Conservation (phyloP, 2,329 filamentous ascomycete species). For the Leptoxyphium fumago region DNA sequence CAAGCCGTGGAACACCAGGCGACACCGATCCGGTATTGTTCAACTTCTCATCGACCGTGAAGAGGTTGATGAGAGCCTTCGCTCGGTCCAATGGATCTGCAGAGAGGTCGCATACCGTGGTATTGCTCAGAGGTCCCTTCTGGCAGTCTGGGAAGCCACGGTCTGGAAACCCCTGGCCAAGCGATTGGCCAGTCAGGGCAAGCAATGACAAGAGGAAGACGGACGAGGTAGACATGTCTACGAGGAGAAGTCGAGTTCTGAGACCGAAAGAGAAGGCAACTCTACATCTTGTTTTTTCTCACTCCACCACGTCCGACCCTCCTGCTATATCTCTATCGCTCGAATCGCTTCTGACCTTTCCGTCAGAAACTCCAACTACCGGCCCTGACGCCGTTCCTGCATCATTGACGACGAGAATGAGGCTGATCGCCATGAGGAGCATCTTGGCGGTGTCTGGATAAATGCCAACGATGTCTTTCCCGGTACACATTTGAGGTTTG, state of each 20-base stretch:
- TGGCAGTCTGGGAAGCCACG: conserved; percentile 34
- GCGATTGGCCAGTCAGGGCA: neutral
- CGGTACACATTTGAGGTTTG: no score
- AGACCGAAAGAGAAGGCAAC: no score
- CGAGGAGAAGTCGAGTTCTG: neutral
- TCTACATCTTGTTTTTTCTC: no score
- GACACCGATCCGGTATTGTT: conserved; percentile 36
- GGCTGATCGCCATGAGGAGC: no score
- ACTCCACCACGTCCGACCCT: no score
- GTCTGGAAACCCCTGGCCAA: neutral
- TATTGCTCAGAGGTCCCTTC: conserved; percentile 33
- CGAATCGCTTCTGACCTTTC: no score
- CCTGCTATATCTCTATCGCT: no score
- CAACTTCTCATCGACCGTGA: conserved; percentile 41
- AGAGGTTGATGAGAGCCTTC: conserved; percentile 32
- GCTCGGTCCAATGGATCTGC: conserved; percentile 21
- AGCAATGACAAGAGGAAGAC: neutral
- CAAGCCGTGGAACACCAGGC: conserved; percentile 40
- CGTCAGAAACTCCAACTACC: no score
- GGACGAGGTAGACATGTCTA: neutral
- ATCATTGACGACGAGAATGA: no score
- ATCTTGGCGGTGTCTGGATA: no score
- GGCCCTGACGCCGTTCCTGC: no score
- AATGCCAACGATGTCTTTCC: no score
- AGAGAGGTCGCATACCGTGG: conserved; percentile 35